Base-by-base conservation (phyloP, 352 stramenopile species). In the Pythium utonaiense region DNA sequence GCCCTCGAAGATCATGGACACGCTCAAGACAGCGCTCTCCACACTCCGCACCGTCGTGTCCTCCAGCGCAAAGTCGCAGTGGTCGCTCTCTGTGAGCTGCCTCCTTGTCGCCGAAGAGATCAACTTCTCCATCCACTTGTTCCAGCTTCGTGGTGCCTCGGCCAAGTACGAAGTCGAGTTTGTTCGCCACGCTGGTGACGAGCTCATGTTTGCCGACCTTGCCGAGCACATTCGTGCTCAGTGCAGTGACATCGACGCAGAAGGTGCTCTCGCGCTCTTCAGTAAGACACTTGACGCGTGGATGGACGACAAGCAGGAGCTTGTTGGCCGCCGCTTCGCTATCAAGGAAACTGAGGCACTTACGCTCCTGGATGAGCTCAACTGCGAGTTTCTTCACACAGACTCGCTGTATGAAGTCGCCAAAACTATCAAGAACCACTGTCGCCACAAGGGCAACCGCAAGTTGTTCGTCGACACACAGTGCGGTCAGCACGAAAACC, bases 101-200 rank as follows among this genome's bases (percentile, higher is more conserved):
- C 57, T 92, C 10, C 80, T 80, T 53, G 80, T 90, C 13, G 82
- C 78, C 2, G 80, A 92, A 51, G 73, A 86, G 59, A 74, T 92
- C n/a, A 60, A 52, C 16, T 87, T 92, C 62, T 66, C 57, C 16
- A 65, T 90, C 54, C 60, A 73, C 24, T 66, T 92, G 56, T 73
- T 70, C 36, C 73, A 84, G 51, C 52, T 79, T 22, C 58, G 58
- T n/a, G 40, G 54, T 36, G 38, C 52, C 6, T 41, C 50, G 6
- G 40, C 38, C 16, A 66, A 69, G 52, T 86, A 84, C 64, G 73
- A 87, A 42, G 62, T 92, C 28, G 77, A 87, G 57, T 90, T 92
- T 47, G 57, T 69, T 8, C 77, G 70, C 16, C 59, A 63, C n/a
- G 49, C 53, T 12, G 82, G 80, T 10, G 77, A 89, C 44, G 74